Evolutionary conservation across 495 filamentous ascomycete genomes (phyloP).

Genomic region (Tricharina praecox): DNA sequence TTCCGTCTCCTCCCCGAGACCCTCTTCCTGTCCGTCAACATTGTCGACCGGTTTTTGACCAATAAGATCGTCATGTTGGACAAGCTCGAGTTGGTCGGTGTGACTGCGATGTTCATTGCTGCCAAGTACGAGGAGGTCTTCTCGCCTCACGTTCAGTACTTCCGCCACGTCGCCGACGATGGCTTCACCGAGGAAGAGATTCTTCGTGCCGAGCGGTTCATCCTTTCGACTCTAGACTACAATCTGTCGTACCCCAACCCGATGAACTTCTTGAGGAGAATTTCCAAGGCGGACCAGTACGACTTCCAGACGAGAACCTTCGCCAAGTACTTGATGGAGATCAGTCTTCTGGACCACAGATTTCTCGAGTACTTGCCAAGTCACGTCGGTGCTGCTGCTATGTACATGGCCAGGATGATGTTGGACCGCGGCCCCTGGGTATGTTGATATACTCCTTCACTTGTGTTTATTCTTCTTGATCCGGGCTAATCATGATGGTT

Average conservation of each 20-base stretch:
- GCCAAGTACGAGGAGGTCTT: slow-evolving; percentile 98
- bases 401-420: slow-evolving; percentile 86
- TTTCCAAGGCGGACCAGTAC: slow-evolving; percentile 96
- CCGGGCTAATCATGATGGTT: slow-evolving; percentile 20
- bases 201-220: slow-evolving; percentile 86
- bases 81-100: slow-evolving; percentile 85
- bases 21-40: slow-evolving; percentile 89
- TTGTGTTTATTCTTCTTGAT: background rate
- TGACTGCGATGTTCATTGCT: slow-evolving; percentile 98
- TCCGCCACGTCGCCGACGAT: slow-evolving; percentile 90
- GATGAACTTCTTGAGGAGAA: slow-evolving; percentile 97
- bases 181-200: slow-evolving; percentile 94
- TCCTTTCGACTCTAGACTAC: slow-evolving; percentile 78
- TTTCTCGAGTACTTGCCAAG: slow-evolving; percentile 78
- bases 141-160: slow-evolving; percentile 90
- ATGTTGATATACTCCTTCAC: slow-evolving; percentile 27
- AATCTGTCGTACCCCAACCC: slow-evolving; percentile 97
- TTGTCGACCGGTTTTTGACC: slow-evolving; percentile 93
- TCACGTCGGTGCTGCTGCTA: slow-evolving; percentile 75
- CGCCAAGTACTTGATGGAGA: slow-evolving; percentile 97
- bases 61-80: slow-evolving; percentile 86
- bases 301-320: slow-evolving; percentile 93
- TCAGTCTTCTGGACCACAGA: slow-evolving; percentile 81
- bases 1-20: slow-evolving; percentile 97
- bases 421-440: slow-evolving; percentile 82